Percentiles rank a stretch among this genome's conserved stretches.
Conservation (phyloP, 2,329 filamentous ascomycete species). For the Acephala macrosclerotiorum region DNA sequence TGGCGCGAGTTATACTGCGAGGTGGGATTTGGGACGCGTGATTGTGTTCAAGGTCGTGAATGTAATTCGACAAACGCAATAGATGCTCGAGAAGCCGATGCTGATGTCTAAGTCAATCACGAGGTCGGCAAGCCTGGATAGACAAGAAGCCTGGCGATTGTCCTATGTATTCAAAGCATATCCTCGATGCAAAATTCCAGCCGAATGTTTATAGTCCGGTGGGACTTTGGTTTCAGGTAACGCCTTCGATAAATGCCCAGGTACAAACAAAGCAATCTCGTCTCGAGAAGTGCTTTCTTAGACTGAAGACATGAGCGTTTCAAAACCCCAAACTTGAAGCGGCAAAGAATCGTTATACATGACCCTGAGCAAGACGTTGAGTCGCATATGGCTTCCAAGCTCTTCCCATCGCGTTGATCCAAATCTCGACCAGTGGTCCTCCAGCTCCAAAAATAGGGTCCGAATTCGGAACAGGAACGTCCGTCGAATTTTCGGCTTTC, state of each 20-base stretch:
- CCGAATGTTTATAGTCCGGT: not conserved
- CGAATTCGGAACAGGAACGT: constrained; percentile 30
- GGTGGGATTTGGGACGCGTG: not conserved
- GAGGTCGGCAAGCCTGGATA: not conserved
- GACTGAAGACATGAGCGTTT: too few species aligned
- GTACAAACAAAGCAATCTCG: too few species aligned
- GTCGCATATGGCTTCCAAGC: constrained; percentile 9
- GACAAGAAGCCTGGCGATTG: not conserved
- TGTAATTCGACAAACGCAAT: not conserved
- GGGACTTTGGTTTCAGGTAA: not conserved
- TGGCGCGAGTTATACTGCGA: not conserved
- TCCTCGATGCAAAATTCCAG: not conserved
- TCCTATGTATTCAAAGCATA: not conserved
- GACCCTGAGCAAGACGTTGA: not conserved
- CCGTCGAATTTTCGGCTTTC: constrained; percentile 32
- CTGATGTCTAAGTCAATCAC: not conserved
- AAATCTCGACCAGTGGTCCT: constrained; percentile 33
- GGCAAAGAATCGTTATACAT: not conserved
- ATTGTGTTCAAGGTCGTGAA: not conserved
- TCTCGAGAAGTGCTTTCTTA: too few species aligned
- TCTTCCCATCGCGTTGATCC: constrained; percentile 23
- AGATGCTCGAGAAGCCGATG: not conserved
- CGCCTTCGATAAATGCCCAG: not conserved
- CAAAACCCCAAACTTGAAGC: too few species aligned
- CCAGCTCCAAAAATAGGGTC: constrained; percentile 34